Conservation (phyloP, 192 early-diverging fungal genomes). For the Entophlyctis helioformis region DNA sequence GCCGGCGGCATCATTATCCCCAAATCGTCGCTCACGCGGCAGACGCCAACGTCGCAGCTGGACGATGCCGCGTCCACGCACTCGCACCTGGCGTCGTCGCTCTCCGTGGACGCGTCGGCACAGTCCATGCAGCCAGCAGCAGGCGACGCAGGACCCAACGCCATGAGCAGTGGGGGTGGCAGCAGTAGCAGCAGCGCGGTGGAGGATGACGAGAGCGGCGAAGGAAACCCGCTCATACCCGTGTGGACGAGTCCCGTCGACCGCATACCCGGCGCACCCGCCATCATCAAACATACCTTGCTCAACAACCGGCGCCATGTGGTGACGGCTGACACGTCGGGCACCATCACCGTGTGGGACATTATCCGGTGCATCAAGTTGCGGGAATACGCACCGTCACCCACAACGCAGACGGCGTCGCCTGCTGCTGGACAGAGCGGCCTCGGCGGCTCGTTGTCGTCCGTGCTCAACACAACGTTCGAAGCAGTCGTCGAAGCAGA, state of each 20-base stretch:
- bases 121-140: no score
- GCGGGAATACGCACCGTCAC: slow-evolving; percentile 7
- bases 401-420: no score
- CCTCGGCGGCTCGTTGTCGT: no score
- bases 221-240: no score
- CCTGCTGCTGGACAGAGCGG: no score
- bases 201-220: no score
- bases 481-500: slow-evolving; percentile 41
- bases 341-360: slow-evolving; percentile 83
- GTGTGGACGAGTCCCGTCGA: slow-evolving; percentile 5
- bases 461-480: not conserved
- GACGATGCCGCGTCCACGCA: slow-evolving; percentile 13
- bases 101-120: no score
- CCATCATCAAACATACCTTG: slow-evolving; percentile 61
- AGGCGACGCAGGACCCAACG: no score
- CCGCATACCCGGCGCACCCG: slow-evolving; percentile 5
- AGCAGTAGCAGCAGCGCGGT: no score
- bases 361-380: slow-evolving; percentile 57
- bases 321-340: slow-evolving; percentile 69
- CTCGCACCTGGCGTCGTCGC: no score
- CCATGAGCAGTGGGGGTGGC: no score
- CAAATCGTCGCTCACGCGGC: slow-evolving; percentile 5
- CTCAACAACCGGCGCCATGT: slow-evolving; percentile 81
- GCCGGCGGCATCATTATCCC: slow-evolving; percentile 14
- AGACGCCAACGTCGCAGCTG: slow-evolving; percentile 1